These are phyloP conservation scores for Perkinsus olseni DNA, from an alignment of 169 alveolate genomes.

Conservation along the genomic window DNA sequence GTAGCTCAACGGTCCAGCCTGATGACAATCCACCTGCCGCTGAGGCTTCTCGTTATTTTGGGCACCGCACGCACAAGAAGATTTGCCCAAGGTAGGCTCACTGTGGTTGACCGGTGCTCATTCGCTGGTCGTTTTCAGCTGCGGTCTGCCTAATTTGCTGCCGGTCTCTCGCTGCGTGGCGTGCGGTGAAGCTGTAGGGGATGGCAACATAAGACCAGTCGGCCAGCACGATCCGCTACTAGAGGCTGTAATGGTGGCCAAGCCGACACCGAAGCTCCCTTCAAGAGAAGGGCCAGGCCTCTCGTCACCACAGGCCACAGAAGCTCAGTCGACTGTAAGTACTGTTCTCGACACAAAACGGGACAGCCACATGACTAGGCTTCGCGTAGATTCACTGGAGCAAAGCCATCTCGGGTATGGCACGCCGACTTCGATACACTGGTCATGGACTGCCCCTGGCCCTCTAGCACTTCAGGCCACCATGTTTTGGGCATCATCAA, in stretches of 20 bases:
- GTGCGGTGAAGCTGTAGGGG: neutral
- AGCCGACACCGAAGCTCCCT: neutral
- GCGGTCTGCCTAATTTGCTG: neutral
- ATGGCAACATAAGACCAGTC: neutral
- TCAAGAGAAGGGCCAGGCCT: neutral
- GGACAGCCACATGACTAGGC: neutral
- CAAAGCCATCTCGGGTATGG: neutral
- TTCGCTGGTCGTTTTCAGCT: neutral
- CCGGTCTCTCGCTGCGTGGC: neutral
- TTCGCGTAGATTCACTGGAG: neutral
- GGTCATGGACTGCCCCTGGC: neutral
- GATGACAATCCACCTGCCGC: neutral
- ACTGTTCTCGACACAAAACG: neutral
- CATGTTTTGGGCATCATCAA: neutral
- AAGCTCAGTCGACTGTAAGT: neutral
- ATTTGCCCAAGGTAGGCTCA: neutral
- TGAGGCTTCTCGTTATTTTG: neutral
- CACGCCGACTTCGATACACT: neutral
- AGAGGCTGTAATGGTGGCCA: neutral
- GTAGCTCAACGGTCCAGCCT: neutral
- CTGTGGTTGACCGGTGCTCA: neutral
- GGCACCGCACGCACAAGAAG: neutral
- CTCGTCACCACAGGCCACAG: neutral
- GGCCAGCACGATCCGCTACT: neutral
- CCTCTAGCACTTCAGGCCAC: neutral